Evolutionary conservation across 2,329 filamentous ascomycete species (phyloP).

Genomic region (Claviceps spartinae): DNA sequence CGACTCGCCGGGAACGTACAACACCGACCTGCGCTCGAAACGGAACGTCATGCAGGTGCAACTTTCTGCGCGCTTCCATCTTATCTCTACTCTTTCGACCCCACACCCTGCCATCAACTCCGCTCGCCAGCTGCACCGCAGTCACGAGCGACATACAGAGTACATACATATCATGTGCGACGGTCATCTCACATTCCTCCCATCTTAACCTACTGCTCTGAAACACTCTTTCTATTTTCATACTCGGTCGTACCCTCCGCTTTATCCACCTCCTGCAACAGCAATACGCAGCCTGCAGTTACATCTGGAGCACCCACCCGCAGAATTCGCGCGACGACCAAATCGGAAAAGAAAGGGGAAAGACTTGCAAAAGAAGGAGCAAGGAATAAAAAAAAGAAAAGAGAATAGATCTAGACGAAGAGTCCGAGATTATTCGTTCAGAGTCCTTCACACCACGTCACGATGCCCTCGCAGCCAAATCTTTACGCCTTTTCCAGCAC

Average conservation of each 20-base stretch:
- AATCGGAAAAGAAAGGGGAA: background rate
- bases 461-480: slow-evolving; percentile 44
- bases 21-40: background rate
- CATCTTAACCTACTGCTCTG: no score
- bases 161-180: no score
- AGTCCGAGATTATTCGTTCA: background rate
- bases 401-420: background rate
- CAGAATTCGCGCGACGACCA: background rate
- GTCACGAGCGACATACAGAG: no score
- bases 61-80: background rate
- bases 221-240: no score
- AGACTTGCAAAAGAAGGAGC: background rate
- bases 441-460: background rate
- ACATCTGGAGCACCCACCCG: background rate
- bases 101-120: background rate
- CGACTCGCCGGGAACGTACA: background rate
- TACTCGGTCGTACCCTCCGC: no score
- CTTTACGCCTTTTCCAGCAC: slow-evolving; percentile 69
- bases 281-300: background rate
- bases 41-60: background rate
- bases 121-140: no score
- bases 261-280: background rate
- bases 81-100: background rate
- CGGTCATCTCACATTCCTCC: no score
- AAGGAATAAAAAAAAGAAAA: background rate